Evolutionary conservation across 495 filamentous ascomycete genomes (phyloP).

Genomic region (Cercophora scortea): DNA sequence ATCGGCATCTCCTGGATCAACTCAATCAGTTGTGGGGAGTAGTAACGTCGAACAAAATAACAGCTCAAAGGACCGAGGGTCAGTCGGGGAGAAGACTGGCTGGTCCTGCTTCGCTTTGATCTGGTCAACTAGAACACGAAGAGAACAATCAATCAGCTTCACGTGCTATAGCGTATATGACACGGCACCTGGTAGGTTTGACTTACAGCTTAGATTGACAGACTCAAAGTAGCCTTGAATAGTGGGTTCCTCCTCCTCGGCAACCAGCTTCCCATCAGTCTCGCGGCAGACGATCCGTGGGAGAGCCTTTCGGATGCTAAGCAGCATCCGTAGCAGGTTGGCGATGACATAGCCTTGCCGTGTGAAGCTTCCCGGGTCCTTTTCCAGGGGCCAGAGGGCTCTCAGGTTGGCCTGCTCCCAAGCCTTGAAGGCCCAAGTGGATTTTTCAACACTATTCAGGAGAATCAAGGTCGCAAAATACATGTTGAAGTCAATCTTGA

Average conservation of each 20-base stretch:
- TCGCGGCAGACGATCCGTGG: slow-evolving; percentile 48
- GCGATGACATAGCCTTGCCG: slow-evolving; percentile 67
- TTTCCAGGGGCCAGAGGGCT: slow-evolving; percentile 63
- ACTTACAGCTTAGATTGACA: slow-evolving; percentile 54
- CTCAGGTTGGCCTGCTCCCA: slow-evolving; percentile 57
- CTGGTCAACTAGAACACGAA: slow-evolving; percentile 18
- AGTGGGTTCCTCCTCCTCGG: slow-evolving; percentile 44
- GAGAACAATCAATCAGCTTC: slow-evolving; percentile 3
- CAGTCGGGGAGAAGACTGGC: slow-evolving; percentile 50
- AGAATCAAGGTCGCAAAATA: slow-evolving; percentile 68
- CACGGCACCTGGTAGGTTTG: too few relatives aligned
- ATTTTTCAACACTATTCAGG: slow-evolving; percentile 73
- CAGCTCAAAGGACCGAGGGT: slow-evolving; percentile 62
- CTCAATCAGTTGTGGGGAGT: slow-evolving; percentile 27
- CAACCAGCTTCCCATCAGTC: slow-evolving; percentile 47
- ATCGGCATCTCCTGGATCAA: neutral
- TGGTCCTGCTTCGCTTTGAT: slow-evolving; percentile 33
- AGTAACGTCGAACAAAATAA: slow-evolving; percentile 57
- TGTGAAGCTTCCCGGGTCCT: slow-evolving; percentile 54
- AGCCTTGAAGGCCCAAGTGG: slow-evolving; percentile 71
- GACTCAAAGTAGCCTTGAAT: slow-evolving; percentile 53
- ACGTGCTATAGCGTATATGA: neutral
- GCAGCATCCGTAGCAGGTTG: slow-evolving; percentile 64
- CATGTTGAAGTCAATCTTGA: slow-evolving; percentile 60
- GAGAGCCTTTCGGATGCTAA: slow-evolving; percentile 63